Evolutionary conservation across 1,139 yeast species (phyloP), one percentile per base, ranked within the genome.

Genomic region (Dujonia santamariae): DNA sequence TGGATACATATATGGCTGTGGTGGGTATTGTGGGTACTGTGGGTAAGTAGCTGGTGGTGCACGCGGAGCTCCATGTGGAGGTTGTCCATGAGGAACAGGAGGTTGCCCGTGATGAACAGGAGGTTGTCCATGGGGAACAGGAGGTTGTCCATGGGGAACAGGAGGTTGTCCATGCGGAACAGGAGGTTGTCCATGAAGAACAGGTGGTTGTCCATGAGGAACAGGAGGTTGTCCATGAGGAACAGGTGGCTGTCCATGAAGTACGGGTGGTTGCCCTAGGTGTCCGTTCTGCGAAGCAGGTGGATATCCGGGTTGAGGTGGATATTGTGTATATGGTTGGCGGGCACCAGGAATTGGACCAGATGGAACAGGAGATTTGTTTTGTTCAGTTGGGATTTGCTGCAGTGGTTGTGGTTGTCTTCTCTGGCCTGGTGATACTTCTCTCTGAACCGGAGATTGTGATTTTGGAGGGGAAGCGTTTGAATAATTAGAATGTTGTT

Each of bases 1-100:
- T 18, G 43, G 41, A 32, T 45, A 46, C 14, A 41, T 46, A 17
- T 44, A 50, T 2, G 46, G 50, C 9, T 49, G 51, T 5, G 45
- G 50, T 4, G 44, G 47, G 19, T 41, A 35, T 17, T 41, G 36
- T 3, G 37, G 39, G 13, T 34, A 26, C 15, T 28, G 34, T 8
- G 34, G 34, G 21, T n/a, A 18, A 9, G 15, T 12, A 13, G 28
- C 27, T 9, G 22, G 28, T 9, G 42, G 45, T 21, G 42, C 39
- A 7, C 39, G 36, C 22, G 36, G 30, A 25, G 35, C 32, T 9
- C 36, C 41, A 19, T 35, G 44, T 8, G 41, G 47, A 6, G 47
- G 47, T 24, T 38, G 43, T 26, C 24, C 32, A 33, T 31, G 18
- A 22, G 32, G 35, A 21, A 29, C 41, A 4, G 38, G 39, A n/a